Evolutionary conservation across 139 green algal species (phyloP).

Genomic region (Pleodorina starrii): DNA sequence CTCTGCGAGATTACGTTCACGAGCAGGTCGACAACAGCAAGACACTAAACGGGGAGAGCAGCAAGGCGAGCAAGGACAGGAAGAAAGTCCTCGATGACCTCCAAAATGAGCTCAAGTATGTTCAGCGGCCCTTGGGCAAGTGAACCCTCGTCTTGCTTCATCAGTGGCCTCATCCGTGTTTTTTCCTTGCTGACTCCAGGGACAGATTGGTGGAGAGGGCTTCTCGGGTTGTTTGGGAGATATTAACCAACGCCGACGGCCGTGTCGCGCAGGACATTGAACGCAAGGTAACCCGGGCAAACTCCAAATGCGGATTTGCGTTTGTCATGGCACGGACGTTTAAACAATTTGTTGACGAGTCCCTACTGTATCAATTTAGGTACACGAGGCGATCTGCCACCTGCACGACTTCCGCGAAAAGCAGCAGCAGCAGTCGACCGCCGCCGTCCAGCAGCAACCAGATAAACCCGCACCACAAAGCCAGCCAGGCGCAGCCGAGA

Average conservation of each 20-base stretch:
- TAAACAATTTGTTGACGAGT: too few species aligned
- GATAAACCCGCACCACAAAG: neutral
- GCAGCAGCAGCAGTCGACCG: constrained; percentile 20
- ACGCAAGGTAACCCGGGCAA: neutral
- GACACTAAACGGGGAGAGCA: neutral
- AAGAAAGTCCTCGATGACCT: constrained; percentile 40
- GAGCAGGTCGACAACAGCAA: constrained; percentile 27
- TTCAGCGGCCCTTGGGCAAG: neutral
- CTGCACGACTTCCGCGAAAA: neutral
- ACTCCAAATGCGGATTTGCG: too few species aligned
- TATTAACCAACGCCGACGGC: constrained; percentile 3
- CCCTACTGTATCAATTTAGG: neutral
- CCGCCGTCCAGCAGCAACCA: neutral
- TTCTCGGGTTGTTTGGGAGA: constrained; percentile 1
- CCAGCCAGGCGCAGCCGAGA: neutral
- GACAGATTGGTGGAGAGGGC: neutral
- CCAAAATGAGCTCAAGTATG: constrained; percentile 18
- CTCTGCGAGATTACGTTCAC: constrained; percentile 7
- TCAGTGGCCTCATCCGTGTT: neutral
- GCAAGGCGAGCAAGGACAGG: neutral
- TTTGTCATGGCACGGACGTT: too few species aligned
- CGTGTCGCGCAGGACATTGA: constrained; percentile 32
- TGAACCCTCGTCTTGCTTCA: neutral
- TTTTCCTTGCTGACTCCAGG: neutral
- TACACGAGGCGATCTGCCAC: neutral